These are phyloP conservation scores for Leishmania amazonensis DNA, from an alignment of 208 protist genomes.

Conservation along the genomic window DNA sequence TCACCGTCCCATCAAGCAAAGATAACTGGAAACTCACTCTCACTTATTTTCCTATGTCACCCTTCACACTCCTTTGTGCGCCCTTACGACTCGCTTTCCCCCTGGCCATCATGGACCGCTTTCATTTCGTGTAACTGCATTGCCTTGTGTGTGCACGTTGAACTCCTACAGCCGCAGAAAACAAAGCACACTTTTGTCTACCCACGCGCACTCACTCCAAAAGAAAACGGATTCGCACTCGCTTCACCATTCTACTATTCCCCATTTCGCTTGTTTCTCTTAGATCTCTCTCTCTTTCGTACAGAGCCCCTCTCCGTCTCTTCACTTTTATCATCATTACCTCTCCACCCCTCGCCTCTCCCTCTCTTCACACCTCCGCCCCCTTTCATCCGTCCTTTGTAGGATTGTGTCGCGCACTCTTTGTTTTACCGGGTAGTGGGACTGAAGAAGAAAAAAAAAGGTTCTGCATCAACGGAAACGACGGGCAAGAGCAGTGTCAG, in stretches of 20 bases:
- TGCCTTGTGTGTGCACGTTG: background rate
- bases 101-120: background rate
- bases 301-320: constrained; percentile 3
- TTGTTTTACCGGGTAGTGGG: background rate
- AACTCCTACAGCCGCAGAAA: background rate
- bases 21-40: background rate
- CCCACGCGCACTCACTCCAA: background rate
- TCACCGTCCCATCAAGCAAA: background rate
- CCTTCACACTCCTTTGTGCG: background rate
- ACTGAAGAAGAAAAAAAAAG: background rate
- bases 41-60: background rate
- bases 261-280: constrained; percentile 1
- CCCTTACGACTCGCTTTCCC: background rate
- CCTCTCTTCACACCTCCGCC: background rate
- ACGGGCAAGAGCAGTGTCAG: background rate
- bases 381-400: background rate
- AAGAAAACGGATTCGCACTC: background rate
- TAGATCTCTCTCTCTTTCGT: constrained; percentile 8
- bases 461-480: background rate
- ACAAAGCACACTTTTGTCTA: background rate
- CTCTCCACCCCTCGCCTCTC: background rate
- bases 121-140: background rate
- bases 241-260: background rate
- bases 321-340: constrained; percentile 6
- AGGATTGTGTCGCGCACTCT: constrained; percentile 4